Percentiles rank a stretch among this genome's conserved stretches.
phyloP scores from a whole-genome alignment of 257 asterid genomes.

The Lantana camara region DNA sequence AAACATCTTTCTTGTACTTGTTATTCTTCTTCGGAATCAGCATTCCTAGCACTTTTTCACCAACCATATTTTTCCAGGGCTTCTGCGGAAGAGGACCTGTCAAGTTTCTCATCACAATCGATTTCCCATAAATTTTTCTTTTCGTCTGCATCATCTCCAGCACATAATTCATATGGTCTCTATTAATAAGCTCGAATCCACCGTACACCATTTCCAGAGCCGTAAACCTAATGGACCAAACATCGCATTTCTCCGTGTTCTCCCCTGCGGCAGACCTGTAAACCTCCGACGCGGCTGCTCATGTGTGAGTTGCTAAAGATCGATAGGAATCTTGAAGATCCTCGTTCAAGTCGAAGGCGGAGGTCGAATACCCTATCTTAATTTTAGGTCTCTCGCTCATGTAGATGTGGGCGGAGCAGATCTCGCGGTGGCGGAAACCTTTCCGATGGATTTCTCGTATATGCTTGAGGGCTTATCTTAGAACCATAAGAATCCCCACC shows the following conservation, averaged over 20 bases:
- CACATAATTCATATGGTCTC: background rate
- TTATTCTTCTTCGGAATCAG: too few relatives aligned
- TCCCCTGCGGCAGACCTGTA: background rate
- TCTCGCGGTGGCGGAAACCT: background rate
- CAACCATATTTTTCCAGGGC: too few relatives aligned
- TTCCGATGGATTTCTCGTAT: background rate
- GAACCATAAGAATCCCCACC: background rate
- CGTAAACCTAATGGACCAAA: slow-evolving; percentile 31
- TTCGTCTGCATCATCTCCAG: slow-evolving; percentile 9
- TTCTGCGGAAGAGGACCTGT: too few relatives aligned
- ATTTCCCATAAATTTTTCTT: too few relatives aligned
- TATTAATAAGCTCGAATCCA: background rate
- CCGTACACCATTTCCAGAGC: slow-evolving; percentile 33
- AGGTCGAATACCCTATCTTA: slow-evolving; percentile 20
- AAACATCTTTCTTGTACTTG: slow-evolving; percentile 7
- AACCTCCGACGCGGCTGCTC: slow-evolving; percentile 36
- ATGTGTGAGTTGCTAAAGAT: too few relatives aligned
- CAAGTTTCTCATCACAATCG: too few relatives aligned
- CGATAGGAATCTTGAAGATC: too few relatives aligned
- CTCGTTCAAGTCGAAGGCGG: too few relatives aligned
- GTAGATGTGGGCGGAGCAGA: slow-evolving; percentile 24
- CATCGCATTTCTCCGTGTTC: slow-evolving; percentile 7
- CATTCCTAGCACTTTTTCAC: too few relatives aligned
- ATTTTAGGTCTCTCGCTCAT: slow-evolving; percentile 9
- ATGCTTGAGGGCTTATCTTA: background rate